These are phyloP conservation scores for Tulasnella sp. DNA, from an alignment of 768 basidiomycete genomes.

Conservation along the genomic window DNA sequence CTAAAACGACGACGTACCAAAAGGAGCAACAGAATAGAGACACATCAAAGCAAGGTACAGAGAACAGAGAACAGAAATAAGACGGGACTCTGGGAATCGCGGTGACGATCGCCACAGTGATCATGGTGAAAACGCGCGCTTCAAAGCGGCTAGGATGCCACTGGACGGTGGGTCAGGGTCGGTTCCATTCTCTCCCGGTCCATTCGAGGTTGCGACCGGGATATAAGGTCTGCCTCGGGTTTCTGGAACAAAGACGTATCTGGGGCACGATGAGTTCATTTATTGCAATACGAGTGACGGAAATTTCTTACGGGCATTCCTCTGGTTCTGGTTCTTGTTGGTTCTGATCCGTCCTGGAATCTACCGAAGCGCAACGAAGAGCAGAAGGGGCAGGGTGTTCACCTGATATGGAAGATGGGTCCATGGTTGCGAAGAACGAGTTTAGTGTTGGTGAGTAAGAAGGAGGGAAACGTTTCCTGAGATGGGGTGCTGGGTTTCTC, in stretches of 20 bases:
- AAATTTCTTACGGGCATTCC: background rate
- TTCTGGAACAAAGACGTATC: background rate
- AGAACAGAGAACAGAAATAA: background rate
- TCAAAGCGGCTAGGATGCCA: background rate
- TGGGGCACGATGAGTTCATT: too few relatives aligned
- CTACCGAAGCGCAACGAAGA: too few relatives aligned
- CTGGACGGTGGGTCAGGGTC: background rate
- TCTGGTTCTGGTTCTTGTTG: background rate
- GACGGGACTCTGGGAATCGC: background rate
- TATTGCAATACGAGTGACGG: too few relatives aligned
- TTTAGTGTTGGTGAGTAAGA: too few relatives aligned
- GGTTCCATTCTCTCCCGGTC: background rate
- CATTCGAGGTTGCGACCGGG: too few relatives aligned
- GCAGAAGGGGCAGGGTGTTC: too few relatives aligned
- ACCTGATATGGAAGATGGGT: background rate
- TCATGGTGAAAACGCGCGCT: background rate
- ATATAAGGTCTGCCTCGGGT: background rate
- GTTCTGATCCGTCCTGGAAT: background rate
- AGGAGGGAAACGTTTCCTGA: too few relatives aligned
- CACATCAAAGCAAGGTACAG: too few relatives aligned
- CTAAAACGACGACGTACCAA: too few relatives aligned
- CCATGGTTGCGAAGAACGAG: too few relatives aligned
- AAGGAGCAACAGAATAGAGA: background rate
- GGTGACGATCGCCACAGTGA: background rate
- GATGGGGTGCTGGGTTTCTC: too few relatives aligned